Evolutionary conservation across 306 rosid species (phyloP).

Genomic region (Vigna mungo): DNA sequence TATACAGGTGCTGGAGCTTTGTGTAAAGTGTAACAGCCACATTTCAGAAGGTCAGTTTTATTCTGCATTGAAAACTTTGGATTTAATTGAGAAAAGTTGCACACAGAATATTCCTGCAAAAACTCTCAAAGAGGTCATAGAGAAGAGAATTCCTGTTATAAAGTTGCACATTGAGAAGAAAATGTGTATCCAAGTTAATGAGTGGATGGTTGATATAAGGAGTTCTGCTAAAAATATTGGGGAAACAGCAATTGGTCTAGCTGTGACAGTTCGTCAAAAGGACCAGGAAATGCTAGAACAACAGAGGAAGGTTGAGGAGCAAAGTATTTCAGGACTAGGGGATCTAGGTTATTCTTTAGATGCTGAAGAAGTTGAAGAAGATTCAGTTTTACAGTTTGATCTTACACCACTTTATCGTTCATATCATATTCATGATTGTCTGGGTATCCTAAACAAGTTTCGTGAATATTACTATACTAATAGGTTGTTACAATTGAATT

Average conservation of each 20-base stretch:
- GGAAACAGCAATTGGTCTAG: slow-evolving; percentile 77
- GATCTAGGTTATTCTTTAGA: slow-evolving; percentile 70
- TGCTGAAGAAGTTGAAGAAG: slow-evolving; percentile 76
- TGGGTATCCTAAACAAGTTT: slow-evolving; percentile 79
- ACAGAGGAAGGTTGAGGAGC: slow-evolving; percentile 83
- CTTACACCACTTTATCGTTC: slow-evolving; percentile 93
- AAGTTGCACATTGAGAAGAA: slow-evolving; percentile 80
- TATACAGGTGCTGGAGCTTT: slow-evolving; percentile 79
- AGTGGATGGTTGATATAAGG: slow-evolving; percentile 86
- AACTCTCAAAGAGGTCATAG: slow-evolving; percentile 66
- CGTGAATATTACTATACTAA: slow-evolving; percentile 85
- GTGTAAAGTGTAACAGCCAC: slow-evolving; percentile 82
- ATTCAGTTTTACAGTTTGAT: slow-evolving; percentile 72
- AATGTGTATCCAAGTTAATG: slow-evolving; percentile 75
- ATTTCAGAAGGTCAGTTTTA: slow-evolving; percentile 80
- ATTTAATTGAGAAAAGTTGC: slow-evolving; percentile 77
- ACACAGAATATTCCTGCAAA: slow-evolving; percentile 60
- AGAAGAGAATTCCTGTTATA: slow-evolving; percentile 78
- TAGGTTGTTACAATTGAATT: slow-evolving; percentile 87
- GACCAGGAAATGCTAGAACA: slow-evolving; percentile 85
- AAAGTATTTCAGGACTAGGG: slow-evolving; percentile 55
- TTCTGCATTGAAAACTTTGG: slow-evolving; percentile 80
- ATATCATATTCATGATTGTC: slow-evolving; percentile 73
- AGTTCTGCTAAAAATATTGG: slow-evolving; percentile 83
- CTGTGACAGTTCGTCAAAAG: slow-evolving; percentile 77